Percentiles rank a stretch among this genome's conserved stretches.
phyloP scores from a whole-genome alignment of 2,329 filamentous ascomycete species.

The Penicillium sp. region DNA sequence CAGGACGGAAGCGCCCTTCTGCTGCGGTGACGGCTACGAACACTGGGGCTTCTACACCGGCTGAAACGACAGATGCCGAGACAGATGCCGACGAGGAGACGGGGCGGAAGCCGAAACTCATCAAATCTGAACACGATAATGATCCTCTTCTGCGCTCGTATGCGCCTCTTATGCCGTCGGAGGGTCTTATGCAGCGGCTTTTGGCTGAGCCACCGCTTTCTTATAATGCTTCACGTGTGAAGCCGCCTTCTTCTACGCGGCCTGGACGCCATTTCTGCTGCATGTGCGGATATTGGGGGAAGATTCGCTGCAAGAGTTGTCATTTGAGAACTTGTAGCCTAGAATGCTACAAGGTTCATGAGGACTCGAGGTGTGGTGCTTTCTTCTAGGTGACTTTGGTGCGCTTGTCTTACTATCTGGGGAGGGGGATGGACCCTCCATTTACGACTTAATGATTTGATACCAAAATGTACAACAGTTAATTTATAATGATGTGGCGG shows the following conservation, averaged over 20 bases:
- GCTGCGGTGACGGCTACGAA: constrained; percentile 3
- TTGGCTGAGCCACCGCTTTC: constrained; percentile 49
- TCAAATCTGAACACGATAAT: constrained; percentile 41
- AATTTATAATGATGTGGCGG: constrained; percentile 4
- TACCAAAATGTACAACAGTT: constrained; percentile 17
- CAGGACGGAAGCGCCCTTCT: constrained; percentile 22
- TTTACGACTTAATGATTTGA: constrained; percentile 22
- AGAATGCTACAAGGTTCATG: constrained; percentile 50
- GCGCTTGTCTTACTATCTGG: constrained; percentile 12
- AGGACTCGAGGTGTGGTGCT: constrained; percentile 48
- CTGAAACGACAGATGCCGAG: constrained; percentile 16
- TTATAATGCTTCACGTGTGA: constrained; percentile 48
- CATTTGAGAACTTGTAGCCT: constrained; percentile 49
- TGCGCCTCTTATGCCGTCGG: constrained; percentile 45
- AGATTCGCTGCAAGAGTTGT: constrained; percentile 50
- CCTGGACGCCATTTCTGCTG: constrained; percentile 47
- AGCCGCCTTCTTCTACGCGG: constrained; percentile 32
- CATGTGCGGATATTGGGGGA: constrained; percentile 54
- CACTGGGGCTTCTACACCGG: constrained; percentile 13
- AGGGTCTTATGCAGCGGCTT: constrained; percentile 47
- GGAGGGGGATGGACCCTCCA: neutral
- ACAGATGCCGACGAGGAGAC: constrained; percentile 11
- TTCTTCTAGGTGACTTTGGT: constrained; percentile 32
- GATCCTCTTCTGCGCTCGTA: constrained; percentile 46
- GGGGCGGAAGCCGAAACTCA: constrained; percentile 24